Percentiles rank a stretch among this genome's conserved stretches.
Conservation (phyloP, 2,329 filamentous ascomycete genomes). For the Claviceps paspali region DNA sequence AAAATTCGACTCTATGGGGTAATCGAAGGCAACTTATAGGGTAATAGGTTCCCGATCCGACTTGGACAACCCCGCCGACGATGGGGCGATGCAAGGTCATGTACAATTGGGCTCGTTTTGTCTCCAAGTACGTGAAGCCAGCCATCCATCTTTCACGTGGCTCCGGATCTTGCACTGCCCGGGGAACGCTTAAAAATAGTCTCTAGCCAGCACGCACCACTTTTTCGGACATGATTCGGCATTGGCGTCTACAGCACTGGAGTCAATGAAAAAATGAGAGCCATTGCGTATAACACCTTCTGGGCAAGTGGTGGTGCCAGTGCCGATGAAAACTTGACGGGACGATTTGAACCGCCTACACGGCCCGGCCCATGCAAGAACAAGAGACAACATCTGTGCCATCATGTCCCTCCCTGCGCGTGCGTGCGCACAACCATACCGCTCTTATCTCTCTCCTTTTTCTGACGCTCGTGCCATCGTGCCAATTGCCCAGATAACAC, state of each 20-base stretch:
- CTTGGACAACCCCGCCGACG: conserved; percentile 1
- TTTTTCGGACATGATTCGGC: conserved; percentile 2
- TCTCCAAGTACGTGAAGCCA: neutral
- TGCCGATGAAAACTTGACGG: no score
- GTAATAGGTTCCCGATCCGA: conserved; percentile 7
- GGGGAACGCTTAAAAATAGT: neutral
- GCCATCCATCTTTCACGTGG: neutral
- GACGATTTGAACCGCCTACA: no score
- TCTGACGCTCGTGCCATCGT: neutral
- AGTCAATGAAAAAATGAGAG: no score
- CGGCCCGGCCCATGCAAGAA: neutral
- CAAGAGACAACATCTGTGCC: neutral
- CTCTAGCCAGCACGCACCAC: no score
- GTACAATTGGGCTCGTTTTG: neutral
- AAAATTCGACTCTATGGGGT: conserved; percentile 10
- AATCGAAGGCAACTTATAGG: conserved; percentile 8
- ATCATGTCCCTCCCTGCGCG: neutral
- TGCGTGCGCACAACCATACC: neutral
- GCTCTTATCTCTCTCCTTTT: neutral
- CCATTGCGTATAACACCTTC: no score
- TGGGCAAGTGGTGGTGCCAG: no score
- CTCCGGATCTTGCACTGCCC: neutral
- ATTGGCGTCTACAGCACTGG: neutral
- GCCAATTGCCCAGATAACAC: conserved; percentile 4
- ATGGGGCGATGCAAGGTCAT: neutral